Evolutionary conservation across 495 filamentous ascomycete species (phyloP), one percentile per base, ranked within the genome.

Genomic region (Bombardia bombarda): DNA sequence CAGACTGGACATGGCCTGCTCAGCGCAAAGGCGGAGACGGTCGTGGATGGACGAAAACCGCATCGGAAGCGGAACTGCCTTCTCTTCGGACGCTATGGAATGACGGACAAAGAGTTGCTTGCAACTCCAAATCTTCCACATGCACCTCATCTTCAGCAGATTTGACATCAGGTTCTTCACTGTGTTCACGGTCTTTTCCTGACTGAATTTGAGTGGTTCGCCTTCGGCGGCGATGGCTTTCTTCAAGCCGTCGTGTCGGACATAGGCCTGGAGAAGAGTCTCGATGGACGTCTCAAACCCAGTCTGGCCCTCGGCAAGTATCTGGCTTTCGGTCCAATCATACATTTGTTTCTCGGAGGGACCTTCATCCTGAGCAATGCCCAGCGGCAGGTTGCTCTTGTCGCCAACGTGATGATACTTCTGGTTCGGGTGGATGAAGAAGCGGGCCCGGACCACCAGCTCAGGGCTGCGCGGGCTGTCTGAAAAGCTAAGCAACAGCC

Each of bases 71-170:
- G 23, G 36, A 4, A 20, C 9, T 1, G 22, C 35, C 10, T 30
- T 23, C 1, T 24, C 31, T 19, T 28, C 23, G 14, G 9, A 2
- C 4, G 20, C 10, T n/a, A n/a, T n/a, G n/a, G n/a, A n/a, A n/a
- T n/a, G n/a, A 5, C 40, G 43, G 18, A 35, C 24, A 32, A 43
- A 50, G 24, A 56, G 40, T 10, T 42, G 34, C 13, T 47, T 43
- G 41, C 46, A 55, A 21, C 53, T 40, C 56, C 50, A 53, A 5
- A 56, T n/a, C 34, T 43, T 48, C 45, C 47, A 53, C 56, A 59
- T 56, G 13, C 40, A 44, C 18, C 38, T 46, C 52, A 59, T 51
- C 7, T 42, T 37, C n/a, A 53, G 30, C 21, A 59, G 16, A 9
- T 50, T 46, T 8, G 14, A 8, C 42, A 53, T 10, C 32, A 55